Base-by-base conservation (phyloP, 371 early-diverging fungal genomes). In the Vairimorpha necatrix region DNA sequence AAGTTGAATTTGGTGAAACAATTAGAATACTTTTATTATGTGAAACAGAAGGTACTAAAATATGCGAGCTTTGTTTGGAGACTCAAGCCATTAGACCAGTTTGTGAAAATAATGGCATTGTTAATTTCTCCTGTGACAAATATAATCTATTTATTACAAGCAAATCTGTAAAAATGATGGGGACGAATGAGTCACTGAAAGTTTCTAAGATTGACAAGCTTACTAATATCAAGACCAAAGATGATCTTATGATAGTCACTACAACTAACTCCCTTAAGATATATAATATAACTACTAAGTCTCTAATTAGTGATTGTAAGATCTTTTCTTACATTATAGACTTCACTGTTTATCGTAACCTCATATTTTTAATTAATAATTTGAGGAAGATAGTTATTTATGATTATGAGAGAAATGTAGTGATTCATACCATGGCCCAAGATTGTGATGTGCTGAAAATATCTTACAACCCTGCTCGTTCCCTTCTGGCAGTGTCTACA, bases 221-320 rank as follows among this genome's bases (percentile, higher is more conserved):
- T 9, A 16, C 16, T 9, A 9, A 7, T 42, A 33, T 70, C 3
- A 56, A 54, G 3, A 36, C 39, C 16, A 56, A 38, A n/a, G 18
- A 38, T 33, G 9, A 18, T 24, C 54, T 28, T 16, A 32, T 60
- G 14, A 14, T 70, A 13, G 30, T 70, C 22, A 58, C 60, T 20
- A 70, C 71, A 56, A 24, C 71, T 32, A 70, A 56, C 22, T 70
- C 71, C n/a, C 14, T 70, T 18, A 42, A 47, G 0, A 30, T 70
- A 13, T 70, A 70, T 20, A 61, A 70, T 42, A 22, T 70, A 42
- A 26, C 16, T 14, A 38, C 34, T 14, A 53, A 28, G 34, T 30
- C 22, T 26, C n/a, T 38, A 13, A 46, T 62, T 3, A 46, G 26
- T 3, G 63, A 72, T 14, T 60, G 24, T 24, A 61, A 60, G 36